These are phyloP conservation scores for Phlebopus sp. DNA, from an alignment of 1,284 basidiomycete genomes.

Conservation along the genomic window DNA sequence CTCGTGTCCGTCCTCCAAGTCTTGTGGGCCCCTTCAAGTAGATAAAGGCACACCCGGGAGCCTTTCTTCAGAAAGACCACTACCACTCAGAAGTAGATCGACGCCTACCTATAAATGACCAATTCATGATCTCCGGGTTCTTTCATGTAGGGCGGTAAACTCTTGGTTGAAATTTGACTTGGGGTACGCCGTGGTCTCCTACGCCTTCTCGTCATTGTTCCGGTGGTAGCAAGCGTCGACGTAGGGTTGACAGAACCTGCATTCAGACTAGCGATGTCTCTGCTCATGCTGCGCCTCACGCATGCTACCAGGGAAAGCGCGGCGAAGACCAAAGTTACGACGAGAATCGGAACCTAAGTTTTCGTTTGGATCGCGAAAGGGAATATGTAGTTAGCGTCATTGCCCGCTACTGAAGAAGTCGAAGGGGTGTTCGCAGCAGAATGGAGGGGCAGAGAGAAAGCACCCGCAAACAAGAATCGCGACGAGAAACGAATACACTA, in stretches of 20 bases:
- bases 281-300: constrained; percentile 14
- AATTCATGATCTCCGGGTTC: constrained; percentile 77
- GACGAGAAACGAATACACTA: neutral
- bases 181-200: constrained; percentile 52
- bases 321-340: constrained; percentile 20
- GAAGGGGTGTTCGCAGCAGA: neutral
- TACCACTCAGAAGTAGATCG: neutral
- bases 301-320: constrained; percentile 24
- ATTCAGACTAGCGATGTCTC: neutral
- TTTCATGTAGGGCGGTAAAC: constrained; percentile 72
- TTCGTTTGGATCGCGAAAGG: neutral
- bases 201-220: constrained; percentile 25
- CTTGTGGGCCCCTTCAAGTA: constrained; percentile 36
- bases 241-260: neutral
- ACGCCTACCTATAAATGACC: constrained; percentile 61
- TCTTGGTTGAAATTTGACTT: constrained; percentile 69
- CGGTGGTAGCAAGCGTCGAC: neutral
- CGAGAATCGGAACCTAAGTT: constrained; percentile 24
- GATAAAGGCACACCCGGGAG: neutral
- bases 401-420: neutral
- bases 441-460: neutral
- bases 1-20: constrained; percentile 35
- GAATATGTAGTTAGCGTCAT: neutral
- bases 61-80: neutral
- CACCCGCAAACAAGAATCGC: neutral